A percentile compares a stretch with the other conserved stretches of the same genome.
phyloP scores from a whole-genome alignment of 2,329 filamentous ascomycete species.

The Paramyrothecium roridum region DNA sequence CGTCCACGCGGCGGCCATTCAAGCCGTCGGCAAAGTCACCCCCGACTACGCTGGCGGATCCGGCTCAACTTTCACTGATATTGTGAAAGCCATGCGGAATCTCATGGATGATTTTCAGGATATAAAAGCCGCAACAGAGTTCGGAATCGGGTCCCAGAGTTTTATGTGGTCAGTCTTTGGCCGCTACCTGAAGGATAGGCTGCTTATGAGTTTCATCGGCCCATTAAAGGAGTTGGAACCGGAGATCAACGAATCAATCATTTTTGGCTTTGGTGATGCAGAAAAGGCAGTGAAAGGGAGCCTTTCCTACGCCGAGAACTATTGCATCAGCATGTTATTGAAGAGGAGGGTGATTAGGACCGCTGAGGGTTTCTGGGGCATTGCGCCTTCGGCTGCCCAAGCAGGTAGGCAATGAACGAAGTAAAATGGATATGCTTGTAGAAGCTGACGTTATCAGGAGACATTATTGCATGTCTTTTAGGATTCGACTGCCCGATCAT shows the following conservation, averaged over 20 bases:
- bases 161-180: background rate
- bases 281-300: background rate
- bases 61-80: background rate
- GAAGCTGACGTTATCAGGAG: background rate
- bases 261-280: background rate
- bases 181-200: background rate
- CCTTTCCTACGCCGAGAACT: background rate
- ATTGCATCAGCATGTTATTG: background rate
- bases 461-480: background rate
- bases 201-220: background rate
- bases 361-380: background rate
- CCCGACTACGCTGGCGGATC: background rate
- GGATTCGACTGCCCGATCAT: background rate
- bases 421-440: background rate
- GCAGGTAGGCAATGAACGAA: background rate
- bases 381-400: background rate
- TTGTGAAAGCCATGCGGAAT: background rate
- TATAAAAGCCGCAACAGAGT: background rate
- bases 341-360: background rate
- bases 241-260: background rate
- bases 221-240: background rate
- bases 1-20: background rate
- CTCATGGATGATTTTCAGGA: background rate
- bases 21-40: background rate
- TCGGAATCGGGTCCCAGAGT: background rate